Base-by-base conservation (phyloP, 176 grass and related monocot species). In the Musa schizocarpa region DNA sequence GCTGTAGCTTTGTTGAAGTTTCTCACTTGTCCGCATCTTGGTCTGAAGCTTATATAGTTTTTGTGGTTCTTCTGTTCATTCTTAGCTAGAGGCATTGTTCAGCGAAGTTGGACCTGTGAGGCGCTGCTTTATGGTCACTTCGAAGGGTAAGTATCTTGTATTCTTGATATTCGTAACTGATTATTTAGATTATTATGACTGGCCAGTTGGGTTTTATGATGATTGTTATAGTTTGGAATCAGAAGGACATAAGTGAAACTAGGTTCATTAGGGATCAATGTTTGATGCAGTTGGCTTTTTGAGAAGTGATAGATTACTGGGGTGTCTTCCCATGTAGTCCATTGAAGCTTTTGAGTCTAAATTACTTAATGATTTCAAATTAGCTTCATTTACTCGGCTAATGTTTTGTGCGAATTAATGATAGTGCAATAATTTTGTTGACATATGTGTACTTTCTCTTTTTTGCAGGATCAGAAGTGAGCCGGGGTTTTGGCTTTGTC, bases 31-130 rank as follows among this genome's bases (percentile, higher is more conserved):
- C 27, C 2, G 20, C 2, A 1, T 23, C 24, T 82, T 75, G 0
- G 9, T 79, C 11, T 7, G 16, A 54, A 14, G 26, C 52, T 73
- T 6, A 43, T 43, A 43, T 43, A 43, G 34, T 43, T 43, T 43
- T 43, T 43, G 34, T 43, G 34, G 34, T 43, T 70, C 19, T 77
- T 56, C 21, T n/a, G 6, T 77, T 53, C 29, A n/a, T 65, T 54
- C 9, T 23, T 50, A 93, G 94, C 85, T 98, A 68, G 90, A 98
- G 81, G 80, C 81, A 21, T 55, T 93, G 76, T 98, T 98, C 53
- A 89, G 88, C 52, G 90, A 98, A 73, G 88, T 98, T 17, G 94
- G 94, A n/a, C 94, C 94, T 0, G 86, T 98, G 66, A 85, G 94
- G 86, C 94, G 88, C 70, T 88, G 86, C 84, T 98, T 93, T 78